These are phyloP conservation scores for Furculomyces boomerangus DNA, from an alignment of 371 early-diverging fungal genomes.

Conservation along the genomic window DNA sequence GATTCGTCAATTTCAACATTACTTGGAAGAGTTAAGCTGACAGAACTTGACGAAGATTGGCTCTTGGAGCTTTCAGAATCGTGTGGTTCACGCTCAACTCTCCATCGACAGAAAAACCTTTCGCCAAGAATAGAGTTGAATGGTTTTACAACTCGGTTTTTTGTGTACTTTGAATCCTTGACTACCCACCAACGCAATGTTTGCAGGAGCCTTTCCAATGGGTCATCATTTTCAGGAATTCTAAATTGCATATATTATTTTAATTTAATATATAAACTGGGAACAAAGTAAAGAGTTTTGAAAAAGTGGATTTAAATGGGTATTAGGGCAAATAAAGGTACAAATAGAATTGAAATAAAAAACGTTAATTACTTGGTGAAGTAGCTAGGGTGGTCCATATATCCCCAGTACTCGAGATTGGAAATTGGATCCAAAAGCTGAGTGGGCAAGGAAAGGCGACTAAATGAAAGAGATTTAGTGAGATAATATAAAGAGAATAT, in stretches of 20 bases:
- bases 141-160: conserved; percentile 31
- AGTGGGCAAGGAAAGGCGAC: conserved; percentile 45
- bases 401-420: conserved; percentile 56
- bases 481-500: not conserved
- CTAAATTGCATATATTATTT: no score
- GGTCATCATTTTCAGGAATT: conserved; percentile 34
- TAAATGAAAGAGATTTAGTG: no score
- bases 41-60: not conserved
- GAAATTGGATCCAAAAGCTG: conserved; percentile 44
- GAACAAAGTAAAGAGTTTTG: no score
- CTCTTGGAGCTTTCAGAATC: not conserved
- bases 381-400: conserved; percentile 47
- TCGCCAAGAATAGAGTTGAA: conserved; percentile 41
- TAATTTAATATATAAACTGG: no score
- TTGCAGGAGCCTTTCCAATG: conserved; percentile 40
- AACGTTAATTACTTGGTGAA: conserved; percentile 28
- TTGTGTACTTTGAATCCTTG: conserved; percentile 37
- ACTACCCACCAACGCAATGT: conserved; percentile 47
- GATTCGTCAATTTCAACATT: not conserved
- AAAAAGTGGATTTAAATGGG: not conserved
- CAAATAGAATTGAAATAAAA: not conserved
- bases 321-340: not conserved
- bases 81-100: conserved; percentile 11
- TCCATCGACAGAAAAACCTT: conserved; percentile 36
- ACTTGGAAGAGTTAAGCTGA: not conserved